Evolutionary conservation across 1,284 basidiomycete species (phyloP).

Genomic region (Wallemia mellicola): DNA sequence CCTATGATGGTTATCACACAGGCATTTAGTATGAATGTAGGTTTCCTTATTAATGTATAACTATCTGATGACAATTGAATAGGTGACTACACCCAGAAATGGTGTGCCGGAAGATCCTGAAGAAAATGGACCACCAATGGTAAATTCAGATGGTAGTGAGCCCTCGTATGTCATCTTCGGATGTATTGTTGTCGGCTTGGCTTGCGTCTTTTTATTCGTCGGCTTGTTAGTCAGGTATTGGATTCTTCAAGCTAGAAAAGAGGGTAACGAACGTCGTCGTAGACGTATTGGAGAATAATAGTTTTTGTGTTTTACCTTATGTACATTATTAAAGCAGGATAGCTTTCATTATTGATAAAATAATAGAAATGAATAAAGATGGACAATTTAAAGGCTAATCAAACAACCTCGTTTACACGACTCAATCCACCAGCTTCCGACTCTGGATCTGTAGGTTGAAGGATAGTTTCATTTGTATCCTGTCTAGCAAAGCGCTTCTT

Average conservation of each 20-base stretch:
- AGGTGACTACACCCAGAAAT: slow-evolving; percentile 20
- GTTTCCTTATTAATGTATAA: too few relatives aligned
- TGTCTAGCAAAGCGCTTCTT: neutral
- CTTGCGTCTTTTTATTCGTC: slow-evolving; percentile 12
- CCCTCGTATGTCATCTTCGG: slow-evolving; percentile 13
- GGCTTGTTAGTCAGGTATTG: slow-evolving; percentile 15
- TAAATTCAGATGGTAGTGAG: slow-evolving; percentile 9
- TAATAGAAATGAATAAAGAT: neutral
- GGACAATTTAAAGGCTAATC: neutral
- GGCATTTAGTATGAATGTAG: slow-evolving; percentile 31
- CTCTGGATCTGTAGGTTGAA: neutral
- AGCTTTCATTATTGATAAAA: too few relatives aligned
- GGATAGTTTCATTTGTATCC: neutral
- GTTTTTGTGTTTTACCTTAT: neutral
- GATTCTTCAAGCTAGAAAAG: slow-evolving; percentile 12
- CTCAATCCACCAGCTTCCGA: neutral
- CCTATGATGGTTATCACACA: slow-evolving; percentile 33
- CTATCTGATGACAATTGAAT: too few relatives aligned
- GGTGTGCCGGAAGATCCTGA: slow-evolving; percentile 8
- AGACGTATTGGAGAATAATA: neutral
- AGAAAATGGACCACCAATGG: slow-evolving; percentile 2
- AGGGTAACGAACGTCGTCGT: slow-evolving; percentile 5
- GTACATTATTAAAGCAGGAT: too few relatives aligned
- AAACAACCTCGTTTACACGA: neutral
- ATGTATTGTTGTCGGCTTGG: slow-evolving; percentile 11